These are phyloP conservation scores for Pyrenophora graminea DNA, from an alignment of 2,329 filamentous ascomycete genomes.

Conservation along the genomic window DNA sequence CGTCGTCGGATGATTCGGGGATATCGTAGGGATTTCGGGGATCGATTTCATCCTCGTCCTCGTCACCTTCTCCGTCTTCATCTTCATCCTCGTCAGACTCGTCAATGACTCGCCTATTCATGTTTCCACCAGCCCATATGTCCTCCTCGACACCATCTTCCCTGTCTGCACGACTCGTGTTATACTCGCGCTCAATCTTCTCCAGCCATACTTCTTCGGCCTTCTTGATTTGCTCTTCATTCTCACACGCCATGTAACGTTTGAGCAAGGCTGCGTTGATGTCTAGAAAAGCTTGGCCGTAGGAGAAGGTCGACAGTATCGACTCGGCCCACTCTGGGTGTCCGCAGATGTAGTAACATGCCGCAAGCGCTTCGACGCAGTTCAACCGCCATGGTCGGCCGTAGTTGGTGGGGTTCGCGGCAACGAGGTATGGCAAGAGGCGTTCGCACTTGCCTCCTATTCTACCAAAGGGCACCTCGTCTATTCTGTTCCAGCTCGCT, in stretches of 20 bases:
- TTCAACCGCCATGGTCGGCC: conserved; percentile 94
- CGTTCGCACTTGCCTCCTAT: conserved; percentile 94
- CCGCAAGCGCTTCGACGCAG: conserved; percentile 91
- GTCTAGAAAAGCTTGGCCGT: conserved; percentile 84
- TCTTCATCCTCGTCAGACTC: conserved; percentile 54
- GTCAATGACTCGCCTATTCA: conserved; percentile 65
- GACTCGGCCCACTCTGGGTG: conserved; percentile 88
- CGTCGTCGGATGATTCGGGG: conserved; percentile 74
- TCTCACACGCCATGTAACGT: conserved; percentile 80
- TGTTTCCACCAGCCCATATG: conserved; percentile 89
- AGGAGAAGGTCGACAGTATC: conserved; percentile 81
- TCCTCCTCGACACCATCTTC: conserved; percentile 65
- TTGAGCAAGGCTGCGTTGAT: conserved; percentile 86
- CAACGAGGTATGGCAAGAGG: conserved; percentile 84
- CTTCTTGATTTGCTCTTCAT: conserved; percentile 81
- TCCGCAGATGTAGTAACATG: conserved; percentile 91
- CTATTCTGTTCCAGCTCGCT: conserved; percentile 91
- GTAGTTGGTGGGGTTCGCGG: conserved; percentile 96
- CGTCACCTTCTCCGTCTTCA: conserved; percentile 48
- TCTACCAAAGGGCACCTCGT: conserved; percentile 86
- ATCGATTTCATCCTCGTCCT: conserved; percentile 52
- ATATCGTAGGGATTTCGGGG: conserved; percentile 72
- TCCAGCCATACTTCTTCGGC: conserved; percentile 87
- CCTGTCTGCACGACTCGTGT: conserved; percentile 71
- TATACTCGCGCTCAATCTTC: conserved; percentile 86